These are phyloP conservation scores for Lepiota venenata DNA, from an alignment of 768 basidiomycete genomes.

Conservation along the genomic window DNA sequence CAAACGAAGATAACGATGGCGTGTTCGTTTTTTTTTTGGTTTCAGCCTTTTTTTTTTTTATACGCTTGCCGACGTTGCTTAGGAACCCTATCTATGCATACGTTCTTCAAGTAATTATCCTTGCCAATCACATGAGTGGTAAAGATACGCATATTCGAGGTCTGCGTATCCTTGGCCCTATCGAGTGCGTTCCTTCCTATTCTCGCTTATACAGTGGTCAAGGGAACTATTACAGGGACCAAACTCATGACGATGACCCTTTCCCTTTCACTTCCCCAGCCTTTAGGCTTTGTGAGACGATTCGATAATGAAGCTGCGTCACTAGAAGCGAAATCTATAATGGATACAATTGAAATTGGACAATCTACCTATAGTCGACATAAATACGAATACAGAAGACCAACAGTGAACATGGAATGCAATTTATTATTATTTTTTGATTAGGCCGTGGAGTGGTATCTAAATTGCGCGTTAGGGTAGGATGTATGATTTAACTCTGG, in stretches of 20 bases:
- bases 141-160: conserved; percentile 99
- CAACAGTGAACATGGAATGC: not conserved
- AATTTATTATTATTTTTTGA: not conserved
- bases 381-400: conserved; percentile 12
- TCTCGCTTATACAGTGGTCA: conserved; percentile 1
- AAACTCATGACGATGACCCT: conserved; percentile 59
- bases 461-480: conserved; percentile 26
- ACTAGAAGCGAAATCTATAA: not conserved
- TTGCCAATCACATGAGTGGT: conserved; percentile 96
- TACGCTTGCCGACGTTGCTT: not conserved
- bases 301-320: conserved; percentile 45
- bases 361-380: not conserved
- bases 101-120: conserved; percentile 84
- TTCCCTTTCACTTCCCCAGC: conserved; percentile 62
- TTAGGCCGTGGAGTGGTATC: conserved; percentile 29
- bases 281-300: conserved; percentile 77
- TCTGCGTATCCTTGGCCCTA: conserved; percentile 79
- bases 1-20: conserved; percentile 74
- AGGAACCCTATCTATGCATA: conserved; percentile 86
- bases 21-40: conserved; percentile 49
- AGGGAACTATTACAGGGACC: conserved; percentile 31
- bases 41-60: not conserved
- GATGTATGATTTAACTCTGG: conserved; percentile 18
- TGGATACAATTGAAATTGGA: conserved; percentile 4
- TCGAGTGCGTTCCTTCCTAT: conserved; percentile 49